phyloP scores from a whole-genome alignment of 2,329 filamentous ascomycete genomes.

The Phaeosphaeriaceae sp. region DNA sequence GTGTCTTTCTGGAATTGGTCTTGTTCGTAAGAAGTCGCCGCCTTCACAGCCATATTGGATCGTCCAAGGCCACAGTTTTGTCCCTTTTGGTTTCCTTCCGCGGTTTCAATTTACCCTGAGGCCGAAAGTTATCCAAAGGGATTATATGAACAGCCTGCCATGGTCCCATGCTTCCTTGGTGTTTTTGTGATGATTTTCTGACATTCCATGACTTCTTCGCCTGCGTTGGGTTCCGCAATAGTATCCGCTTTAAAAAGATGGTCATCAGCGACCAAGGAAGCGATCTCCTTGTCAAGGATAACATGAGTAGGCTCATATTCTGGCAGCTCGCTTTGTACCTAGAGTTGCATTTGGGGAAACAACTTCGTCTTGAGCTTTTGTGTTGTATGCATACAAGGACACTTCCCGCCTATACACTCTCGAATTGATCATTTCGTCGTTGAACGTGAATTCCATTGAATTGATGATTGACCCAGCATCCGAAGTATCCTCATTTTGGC shows the following conservation, averaged over 20 bases:
- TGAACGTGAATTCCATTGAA: constrained; percentile 39
- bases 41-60: constrained; percentile 28
- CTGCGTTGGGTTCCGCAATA: too few species aligned
- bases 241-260: too few species aligned
- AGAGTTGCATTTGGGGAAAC: too few species aligned
- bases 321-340: constrained; percentile 16
- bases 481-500: constrained; percentile 2
- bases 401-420: constrained; percentile 41
- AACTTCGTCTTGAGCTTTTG: too few species aligned
- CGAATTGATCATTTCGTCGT: constrained; percentile 41
- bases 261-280: too few species aligned
- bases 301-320: constrained; percentile 6
- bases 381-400: constrained; percentile 21
- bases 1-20: constrained; percentile 30
- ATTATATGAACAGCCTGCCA: constrained; percentile 39
- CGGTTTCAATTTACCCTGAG: constrained; percentile 38
- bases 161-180: constrained; percentile 35
- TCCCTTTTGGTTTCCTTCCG: constrained; percentile 26
- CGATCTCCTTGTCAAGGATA: neutral
- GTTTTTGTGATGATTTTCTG: too few species aligned
- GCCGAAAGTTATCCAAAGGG: constrained; percentile 37
- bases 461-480: constrained; percentile 27
- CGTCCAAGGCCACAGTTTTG: constrained; percentile 24
- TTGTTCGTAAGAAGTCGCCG: constrained; percentile 16
- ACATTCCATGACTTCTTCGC: constrained; percentile 30